Percentiles rank a stretch among this genome's conserved stretches.
Conservation (phyloP, 2,329 filamentous ascomycete genomes). For the Fusarium fujikuroi region DNA sequence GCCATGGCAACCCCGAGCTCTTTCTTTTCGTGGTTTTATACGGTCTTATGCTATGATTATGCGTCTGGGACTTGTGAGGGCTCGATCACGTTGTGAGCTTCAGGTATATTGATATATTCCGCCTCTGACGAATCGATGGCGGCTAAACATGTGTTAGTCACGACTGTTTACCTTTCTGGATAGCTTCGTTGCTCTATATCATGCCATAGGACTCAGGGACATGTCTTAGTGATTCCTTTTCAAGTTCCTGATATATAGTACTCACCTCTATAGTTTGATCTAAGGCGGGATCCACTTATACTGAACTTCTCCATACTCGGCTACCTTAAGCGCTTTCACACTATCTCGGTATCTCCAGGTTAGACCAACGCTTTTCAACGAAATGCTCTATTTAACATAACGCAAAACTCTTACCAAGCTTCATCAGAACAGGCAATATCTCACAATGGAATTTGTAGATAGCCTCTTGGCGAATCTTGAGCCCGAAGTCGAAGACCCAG, state of each 20-base stretch:
- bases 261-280: not conserved
- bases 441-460: conserved; percentile 29
- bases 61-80: no score
- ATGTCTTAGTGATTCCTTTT: not conserved
- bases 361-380: not conserved
- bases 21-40: not conserved
- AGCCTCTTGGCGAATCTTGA: conserved; percentile 50
- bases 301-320: not conserved
- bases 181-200: not conserved
- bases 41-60: no score
- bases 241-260: not conserved
- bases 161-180: not conserved
- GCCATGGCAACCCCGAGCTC: not conserved
- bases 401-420: not conserved
- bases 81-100: not conserved
- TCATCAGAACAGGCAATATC: not conserved
- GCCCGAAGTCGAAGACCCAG: conserved; percentile 59
- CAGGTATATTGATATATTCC: not conserved
- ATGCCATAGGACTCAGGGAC: not conserved
- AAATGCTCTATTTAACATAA: not conserved
- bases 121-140: not conserved
- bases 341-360: not conserved
- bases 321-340: not conserved
- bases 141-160: not conserved
- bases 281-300: not conserved